phyloP scores from a whole-genome alignment of 495 filamentous ascomycete species.

The Neurospora africana region DNA sequence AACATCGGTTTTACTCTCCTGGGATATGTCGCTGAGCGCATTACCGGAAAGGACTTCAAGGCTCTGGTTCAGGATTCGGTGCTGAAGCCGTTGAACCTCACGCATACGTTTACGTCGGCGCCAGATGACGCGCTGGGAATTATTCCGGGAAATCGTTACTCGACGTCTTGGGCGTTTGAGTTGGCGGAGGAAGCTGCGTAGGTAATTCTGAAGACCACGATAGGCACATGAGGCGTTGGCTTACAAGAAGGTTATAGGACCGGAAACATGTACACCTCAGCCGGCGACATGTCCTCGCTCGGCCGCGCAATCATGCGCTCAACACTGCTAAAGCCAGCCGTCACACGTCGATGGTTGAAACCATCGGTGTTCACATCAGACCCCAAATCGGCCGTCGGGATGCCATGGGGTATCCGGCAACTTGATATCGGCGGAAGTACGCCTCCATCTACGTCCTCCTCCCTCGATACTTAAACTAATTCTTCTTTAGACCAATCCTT shows the following conservation, averaged over 20 bases:
- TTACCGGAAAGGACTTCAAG: slow-evolving; percentile 26
- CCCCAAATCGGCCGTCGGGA: slow-evolving; percentile 33
- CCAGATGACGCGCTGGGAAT: slow-evolving; percentile 24
- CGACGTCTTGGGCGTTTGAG: slow-evolving; percentile 22
- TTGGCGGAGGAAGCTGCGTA: slow-evolving; percentile 28
- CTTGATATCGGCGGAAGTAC: slow-evolving; percentile 6
- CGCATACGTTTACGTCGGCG: slow-evolving; percentile 23
- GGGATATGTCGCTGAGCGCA: slow-evolving; percentile 25
- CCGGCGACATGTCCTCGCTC: slow-evolving; percentile 38
- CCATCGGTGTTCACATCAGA: slow-evolving; percentile 40
- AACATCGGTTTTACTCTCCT: slow-evolving; percentile 32
- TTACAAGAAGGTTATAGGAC: slow-evolving; percentile 22
- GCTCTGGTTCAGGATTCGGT: slow-evolving; percentile 30
- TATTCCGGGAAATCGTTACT: slow-evolving; percentile 22
- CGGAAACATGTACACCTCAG: slow-evolving; percentile 46
- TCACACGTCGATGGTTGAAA: slow-evolving; percentile 48
- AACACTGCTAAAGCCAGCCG: slow-evolving; percentile 32
- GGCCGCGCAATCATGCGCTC: slow-evolving; percentile 45
- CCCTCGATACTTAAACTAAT: background rate
- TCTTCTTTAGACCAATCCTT: slow-evolving; percentile 15
- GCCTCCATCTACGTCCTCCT: too few species aligned
- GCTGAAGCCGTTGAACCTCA: slow-evolving; percentile 34
- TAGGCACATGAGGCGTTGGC: background rate
- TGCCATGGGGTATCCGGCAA: slow-evolving; percentile 48
- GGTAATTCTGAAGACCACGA: background rate